Evolutionary conservation across 1,284 basidiomycete species (phyloP).

Genomic region (Pseudozyma pruni): DNA sequence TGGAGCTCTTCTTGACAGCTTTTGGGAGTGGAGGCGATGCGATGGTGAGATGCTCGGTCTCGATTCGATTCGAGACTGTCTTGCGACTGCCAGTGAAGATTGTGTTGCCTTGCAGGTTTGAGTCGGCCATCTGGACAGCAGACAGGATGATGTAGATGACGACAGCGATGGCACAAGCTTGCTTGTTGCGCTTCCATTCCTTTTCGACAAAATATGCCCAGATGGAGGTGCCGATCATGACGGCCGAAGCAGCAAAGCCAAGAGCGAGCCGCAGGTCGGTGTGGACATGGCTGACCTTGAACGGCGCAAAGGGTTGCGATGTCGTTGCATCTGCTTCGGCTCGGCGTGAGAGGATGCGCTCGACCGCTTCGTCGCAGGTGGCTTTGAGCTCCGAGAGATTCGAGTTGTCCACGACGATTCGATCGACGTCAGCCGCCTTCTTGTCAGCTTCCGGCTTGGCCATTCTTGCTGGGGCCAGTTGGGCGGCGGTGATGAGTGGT

Average conservation of each 20-base stretch:
- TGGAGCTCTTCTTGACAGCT: slow-evolving; percentile 21
- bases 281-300: slow-evolving; percentile 57
- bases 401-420: slow-evolving; percentile 59
- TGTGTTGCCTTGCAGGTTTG: slow-evolving; percentile 51
- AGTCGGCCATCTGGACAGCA: slow-evolving; percentile 39
- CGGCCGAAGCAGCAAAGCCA: slow-evolving; percentile 51
- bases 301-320: slow-evolving; percentile 45
- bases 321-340: slow-evolving; percentile 26
- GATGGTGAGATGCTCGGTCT: slow-evolving; percentile 55
- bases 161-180: slow-evolving; percentile 47
- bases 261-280: slow-evolving; percentile 57
- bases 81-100: slow-evolving; percentile 62
- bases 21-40: slow-evolving; percentile 49
- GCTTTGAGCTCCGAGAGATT: slow-evolving; percentile 58
- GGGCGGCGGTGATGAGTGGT: neutral
- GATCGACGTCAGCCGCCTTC: slow-evolving; percentile 20
- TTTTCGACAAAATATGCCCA: slow-evolving; percentile 63
- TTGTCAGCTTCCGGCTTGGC: slow-evolving; percentile 1
- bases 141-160: slow-evolving; percentile 50
- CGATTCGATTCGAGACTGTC: slow-evolving; percentile 47
- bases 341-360: slow-evolving; percentile 43
- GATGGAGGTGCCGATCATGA: slow-evolving; percentile 59
- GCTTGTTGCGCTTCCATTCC: slow-evolving; percentile 62
- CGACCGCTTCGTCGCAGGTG: slow-evolving; percentile 63
- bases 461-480: slow-evolving; percentile 4